Conservation (phyloP, 2,329 filamentous ascomycete genomes). For the Cladosporium sp. region DNA sequence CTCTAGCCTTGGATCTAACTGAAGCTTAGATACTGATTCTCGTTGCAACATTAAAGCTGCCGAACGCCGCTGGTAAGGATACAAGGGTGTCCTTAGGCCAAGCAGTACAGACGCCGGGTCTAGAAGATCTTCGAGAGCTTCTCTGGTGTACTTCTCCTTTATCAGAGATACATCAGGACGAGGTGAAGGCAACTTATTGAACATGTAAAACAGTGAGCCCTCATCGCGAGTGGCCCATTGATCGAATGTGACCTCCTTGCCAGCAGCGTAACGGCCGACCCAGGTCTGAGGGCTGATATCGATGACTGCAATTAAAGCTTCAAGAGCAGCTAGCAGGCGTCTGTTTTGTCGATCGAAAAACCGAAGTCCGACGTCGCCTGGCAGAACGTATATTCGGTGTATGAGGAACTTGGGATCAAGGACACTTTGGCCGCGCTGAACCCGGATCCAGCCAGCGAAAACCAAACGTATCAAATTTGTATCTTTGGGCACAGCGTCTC, state of each 20-base stretch:
- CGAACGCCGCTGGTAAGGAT: conserved; percentile 76
- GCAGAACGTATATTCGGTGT: conserved; percentile 26
- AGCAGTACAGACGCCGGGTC: conserved; percentile 38
- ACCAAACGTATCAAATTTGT: conserved; percentile 17
- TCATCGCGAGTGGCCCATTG: conserved; percentile 40
- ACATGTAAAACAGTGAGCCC: conserved; percentile 62
- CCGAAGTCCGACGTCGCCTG: conserved; percentile 52
- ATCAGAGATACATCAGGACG: conserved; percentile 51
- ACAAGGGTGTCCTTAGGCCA: conserved; percentile 63
- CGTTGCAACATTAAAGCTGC: conserved; percentile 80
- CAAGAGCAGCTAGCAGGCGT: conserved; percentile 44
- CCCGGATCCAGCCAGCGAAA: conserved; percentile 21
- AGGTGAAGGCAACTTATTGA: conserved; percentile 70
- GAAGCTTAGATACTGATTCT: conserved; percentile 61
- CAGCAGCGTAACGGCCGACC: conserved; percentile 41
- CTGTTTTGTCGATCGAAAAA: conserved; percentile 48
- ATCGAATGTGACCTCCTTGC: conserved; percentile 31
- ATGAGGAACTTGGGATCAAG: conserved; percentile 12
- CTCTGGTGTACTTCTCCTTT: conserved; percentile 46
- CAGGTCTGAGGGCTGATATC: conserved; percentile 56
- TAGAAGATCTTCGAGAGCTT: conserved; percentile 55
- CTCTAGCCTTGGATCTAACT: conserved; percentile 71
- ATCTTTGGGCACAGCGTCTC: conserved; percentile 5
- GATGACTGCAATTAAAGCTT: conserved; percentile 48
- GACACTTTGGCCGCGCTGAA: conserved; percentile 12